Conservation (phyloP, 2,329 filamentous ascomycete genomes). For the Fusarium floridanum region DNA sequence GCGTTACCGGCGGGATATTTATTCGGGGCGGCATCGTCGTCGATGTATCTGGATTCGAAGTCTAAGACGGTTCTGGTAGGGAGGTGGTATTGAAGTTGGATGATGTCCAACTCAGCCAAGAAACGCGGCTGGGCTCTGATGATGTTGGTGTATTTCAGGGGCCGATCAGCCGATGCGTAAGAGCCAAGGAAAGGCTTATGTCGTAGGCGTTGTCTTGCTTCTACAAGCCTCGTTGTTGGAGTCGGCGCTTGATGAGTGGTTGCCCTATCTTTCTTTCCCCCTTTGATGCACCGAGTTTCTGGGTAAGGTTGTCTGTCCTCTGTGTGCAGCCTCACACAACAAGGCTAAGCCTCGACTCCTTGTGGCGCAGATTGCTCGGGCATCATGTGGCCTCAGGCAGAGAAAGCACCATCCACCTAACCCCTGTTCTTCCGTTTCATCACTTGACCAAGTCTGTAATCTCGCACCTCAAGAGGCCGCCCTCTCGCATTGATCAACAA, state of each 20-base stretch:
- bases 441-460: background rate
- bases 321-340: slow-evolving; percentile 35
- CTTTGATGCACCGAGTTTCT: slow-evolving; percentile 34
- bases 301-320: slow-evolving; percentile 42
- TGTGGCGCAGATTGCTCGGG: background rate
- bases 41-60: slow-evolving; percentile 15
- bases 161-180: background rate
- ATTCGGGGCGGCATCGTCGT: slow-evolving; percentile 82
- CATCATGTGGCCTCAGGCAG: slow-evolving; percentile 42
- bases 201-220: slow-evolving; percentile 13
- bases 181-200: background rate
- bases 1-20: slow-evolving; percentile 93
- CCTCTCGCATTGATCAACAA: slow-evolving; percentile 6
- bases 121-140: slow-evolving; percentile 8
- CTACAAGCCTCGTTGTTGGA: slow-evolving; percentile 18
- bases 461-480: slow-evolving; percentile 21
- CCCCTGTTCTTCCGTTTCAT: slow-evolving; percentile 24
- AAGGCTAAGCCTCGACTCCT: slow-evolving; percentile 32
- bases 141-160: slow-evolving; percentile 1
- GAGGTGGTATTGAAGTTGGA: slow-evolving; percentile 10
- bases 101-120: background rate
- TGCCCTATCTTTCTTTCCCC: slow-evolving; percentile 28
- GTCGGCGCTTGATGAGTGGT: slow-evolving; percentile 18
- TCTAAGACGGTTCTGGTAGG: slow-evolving; percentile 17
- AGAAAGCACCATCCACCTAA: slow-evolving; percentile 6